A percentile compares a stretch with the other conserved stretches of the same genome.
These are phyloP conservation scores for Tetratostichococcus sp. DNA, from an alignment of 139 green algal species.

Conservation along the genomic window DNA sequence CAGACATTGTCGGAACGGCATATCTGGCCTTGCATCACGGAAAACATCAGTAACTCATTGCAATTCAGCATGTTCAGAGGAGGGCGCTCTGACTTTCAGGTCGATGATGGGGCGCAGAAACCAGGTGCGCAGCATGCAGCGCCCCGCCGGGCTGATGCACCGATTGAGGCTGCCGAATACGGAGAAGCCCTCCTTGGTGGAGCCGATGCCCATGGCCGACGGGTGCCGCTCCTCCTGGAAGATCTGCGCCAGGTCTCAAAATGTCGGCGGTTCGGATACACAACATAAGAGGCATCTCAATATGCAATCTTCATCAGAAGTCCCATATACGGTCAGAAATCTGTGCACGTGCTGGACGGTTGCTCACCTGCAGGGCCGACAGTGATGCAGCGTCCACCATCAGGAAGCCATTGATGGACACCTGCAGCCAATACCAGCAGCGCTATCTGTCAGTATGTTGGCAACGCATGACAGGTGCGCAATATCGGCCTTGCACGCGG, in stretches of 20 bases:
- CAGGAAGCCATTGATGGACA: conserved; percentile 40
- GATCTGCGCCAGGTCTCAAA: conserved; percentile 27
- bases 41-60: too few species aligned
- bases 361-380: conserved; percentile 39
- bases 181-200: conserved; percentile 84
- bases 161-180: conserved; percentile 73
- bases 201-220: conserved; percentile 81
- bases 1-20: too few species aligned
- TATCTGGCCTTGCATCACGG: too few species aligned
- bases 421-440: background rate
- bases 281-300: too few species aligned
- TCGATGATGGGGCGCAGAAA: conserved; percentile 77
- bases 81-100: conserved; percentile 49
- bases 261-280: too few species aligned
- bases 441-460: too few species aligned
- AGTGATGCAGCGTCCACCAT: conserved; percentile 52
- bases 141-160: conserved; percentile 56
- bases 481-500: too few species aligned
- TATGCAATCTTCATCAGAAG: too few species aligned
- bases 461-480: too few species aligned
- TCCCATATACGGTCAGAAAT: too few species aligned
- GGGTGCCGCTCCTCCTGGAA: conserved; percentile 77
- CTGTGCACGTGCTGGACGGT: too few species aligned
- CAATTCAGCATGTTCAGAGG: too few species aligned
- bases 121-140: conserved; percentile 65